These are phyloP conservation scores for Lentinula sp. DNA, from an alignment of 768 basidiomycete genomes.

Conservation along the genomic window DNA sequence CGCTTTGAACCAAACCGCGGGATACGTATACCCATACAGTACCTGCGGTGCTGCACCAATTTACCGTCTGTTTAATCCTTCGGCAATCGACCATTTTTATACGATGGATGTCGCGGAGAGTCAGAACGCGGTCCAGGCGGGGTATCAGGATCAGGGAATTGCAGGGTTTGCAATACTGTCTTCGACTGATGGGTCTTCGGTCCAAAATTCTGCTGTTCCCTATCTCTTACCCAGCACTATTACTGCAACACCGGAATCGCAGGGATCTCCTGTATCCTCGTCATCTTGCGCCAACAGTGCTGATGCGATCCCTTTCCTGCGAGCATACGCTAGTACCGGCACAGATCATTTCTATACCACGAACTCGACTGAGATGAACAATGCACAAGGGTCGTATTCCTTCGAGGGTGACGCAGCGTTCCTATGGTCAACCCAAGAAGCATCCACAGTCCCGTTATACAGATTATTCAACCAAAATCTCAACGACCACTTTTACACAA, in stretches of 20 bases:
- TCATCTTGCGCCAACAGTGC: background rate
- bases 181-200: background rate
- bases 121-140: background rate
- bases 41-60: background rate
- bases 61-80: background rate
- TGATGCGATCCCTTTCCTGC: background rate
- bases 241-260: background rate
- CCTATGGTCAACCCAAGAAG: background rate
- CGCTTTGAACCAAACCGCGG: background rate
- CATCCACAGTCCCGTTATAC: background rate
- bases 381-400: background rate
- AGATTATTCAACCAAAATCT: background rate
- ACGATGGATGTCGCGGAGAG: background rate
- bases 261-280: background rate
- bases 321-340: background rate
- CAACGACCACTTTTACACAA: background rate
- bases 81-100: background rate
- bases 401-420: constrained; percentile 1
- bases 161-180: background rate
- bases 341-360: background rate
- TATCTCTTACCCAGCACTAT: background rate
- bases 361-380: background rate
- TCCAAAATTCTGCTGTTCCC: background rate
- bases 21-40: constrained; percentile 1
- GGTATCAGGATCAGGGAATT: background rate